Conservation (phyloP, 805 yeast species). For the Hanseniaspora clermontiae region DNA sequence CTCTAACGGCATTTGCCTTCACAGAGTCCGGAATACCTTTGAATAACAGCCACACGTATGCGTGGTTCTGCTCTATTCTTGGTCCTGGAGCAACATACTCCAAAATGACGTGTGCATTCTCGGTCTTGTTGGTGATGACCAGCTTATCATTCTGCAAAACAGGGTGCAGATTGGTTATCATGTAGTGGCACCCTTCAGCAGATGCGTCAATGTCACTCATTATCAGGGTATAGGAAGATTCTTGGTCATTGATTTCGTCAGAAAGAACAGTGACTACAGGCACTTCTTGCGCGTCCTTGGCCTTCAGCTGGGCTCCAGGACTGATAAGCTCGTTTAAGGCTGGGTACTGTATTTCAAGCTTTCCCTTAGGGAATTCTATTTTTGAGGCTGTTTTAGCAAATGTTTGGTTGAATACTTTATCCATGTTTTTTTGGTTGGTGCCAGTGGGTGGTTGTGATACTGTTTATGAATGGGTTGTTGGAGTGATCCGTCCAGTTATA, state of each 20-base stretch:
- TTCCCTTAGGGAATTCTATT: neutral
- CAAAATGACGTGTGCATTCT: neutral
- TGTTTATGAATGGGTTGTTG: too few species aligned
- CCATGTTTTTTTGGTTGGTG: neutral
- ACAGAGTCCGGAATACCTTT: neutral
- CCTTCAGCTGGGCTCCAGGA: neutral
- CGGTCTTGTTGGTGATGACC: neutral
- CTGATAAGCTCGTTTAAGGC: neutral
- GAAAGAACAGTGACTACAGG: neutral
- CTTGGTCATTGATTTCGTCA: neutral
- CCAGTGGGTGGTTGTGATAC: too few species aligned
- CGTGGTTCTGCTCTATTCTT: slow-evolving; percentile 12
- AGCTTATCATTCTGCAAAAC: neutral
- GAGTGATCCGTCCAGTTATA: too few species aligned
- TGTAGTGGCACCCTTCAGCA: slow-evolving; percentile 12
- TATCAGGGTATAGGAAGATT: neutral
- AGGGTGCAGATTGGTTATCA: neutral
- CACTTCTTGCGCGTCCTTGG: neutral
- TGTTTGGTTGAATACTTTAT: slow-evolving; percentile 1
- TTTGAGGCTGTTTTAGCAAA: neutral
- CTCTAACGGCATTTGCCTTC: neutral
- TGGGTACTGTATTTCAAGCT: neutral
- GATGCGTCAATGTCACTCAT: slow-evolving; percentile 12
- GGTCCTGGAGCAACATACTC: slow-evolving; percentile 13
- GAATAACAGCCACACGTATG: slow-evolving; percentile 9